Base-by-base conservation (phyloP, 768 basidiomycete species). In the Agaricus subrufescens region DNA sequence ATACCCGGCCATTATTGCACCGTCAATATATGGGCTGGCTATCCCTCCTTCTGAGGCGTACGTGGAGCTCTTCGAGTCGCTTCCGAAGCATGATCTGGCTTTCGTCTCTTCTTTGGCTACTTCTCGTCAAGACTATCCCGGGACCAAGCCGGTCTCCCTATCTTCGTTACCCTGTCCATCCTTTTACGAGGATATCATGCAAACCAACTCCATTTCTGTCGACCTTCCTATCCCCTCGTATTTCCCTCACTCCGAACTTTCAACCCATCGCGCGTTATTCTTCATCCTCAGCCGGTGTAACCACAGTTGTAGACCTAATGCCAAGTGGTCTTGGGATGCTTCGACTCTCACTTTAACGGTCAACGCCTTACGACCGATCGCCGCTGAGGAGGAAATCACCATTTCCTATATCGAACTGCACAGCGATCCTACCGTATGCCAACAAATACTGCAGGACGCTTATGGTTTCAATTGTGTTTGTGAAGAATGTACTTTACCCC, bases 301-400 rank as follows among this genome's bases (percentile, higher is more conserved):
- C 57, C 79, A 80, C 54, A 76, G 77, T 57, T 80, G 79, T 56
- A 72, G 72, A 15, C 75, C 77, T 4, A 78, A 79, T 58, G 74
- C 73, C 3, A 67, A 68, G 9, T 62, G 74, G 38, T 73, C 70
- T 56, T 80, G 78, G 76, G 68, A 77, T 52, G 63, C 65, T 15
- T 59, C 66, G 4, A 68, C 70, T 0, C 70, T 78, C 56, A 71
- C 73, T 3, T 60, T 71, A 15, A 68, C 72, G 1, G 60, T 80
- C 38, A 75, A 74, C 54, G 73, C 78, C 7, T 66, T 77, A 8
- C 68, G 77, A 4, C 60, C 67, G 29, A 75, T 79, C 50, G 50
- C 52, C n/a, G 60, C 61, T 0, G 74, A 72, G 8, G 76, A 77
- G 55, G 78, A 80, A 56, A 75, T 80, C 27, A 69, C 69, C 26